These are phyloP conservation scores for Diplodia mutila DNA, from an alignment of 2,329 filamentous ascomycete genomes.

Conservation along the genomic window DNA sequence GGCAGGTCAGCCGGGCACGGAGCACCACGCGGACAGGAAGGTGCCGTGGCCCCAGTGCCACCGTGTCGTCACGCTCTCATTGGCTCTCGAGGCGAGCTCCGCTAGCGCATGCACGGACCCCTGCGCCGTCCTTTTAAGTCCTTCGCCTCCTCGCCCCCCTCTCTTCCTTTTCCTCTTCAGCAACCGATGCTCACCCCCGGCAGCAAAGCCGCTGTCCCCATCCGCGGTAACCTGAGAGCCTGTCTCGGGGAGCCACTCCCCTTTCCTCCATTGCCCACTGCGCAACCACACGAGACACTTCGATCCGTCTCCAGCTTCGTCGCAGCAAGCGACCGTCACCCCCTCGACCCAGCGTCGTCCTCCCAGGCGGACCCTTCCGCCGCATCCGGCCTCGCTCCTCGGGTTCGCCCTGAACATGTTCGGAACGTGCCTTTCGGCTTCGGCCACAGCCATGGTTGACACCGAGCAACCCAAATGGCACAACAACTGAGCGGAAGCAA, in stretches of 20 bases:
- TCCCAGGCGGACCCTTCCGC: background rate
- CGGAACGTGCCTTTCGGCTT: background rate
- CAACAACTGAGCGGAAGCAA: background rate
- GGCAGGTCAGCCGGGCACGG: slow-evolving; percentile 1
- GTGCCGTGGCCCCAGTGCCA: background rate
- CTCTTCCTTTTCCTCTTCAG: slow-evolving; percentile 1
- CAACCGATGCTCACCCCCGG: slow-evolving; percentile 5
- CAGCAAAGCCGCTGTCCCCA: background rate
- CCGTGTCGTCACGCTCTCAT: background rate
- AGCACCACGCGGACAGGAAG: background rate
- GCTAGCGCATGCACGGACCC: slow-evolving; percentile 1
- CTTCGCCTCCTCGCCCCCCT: background rate
- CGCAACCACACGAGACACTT: background rate
- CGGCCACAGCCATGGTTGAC: background rate
- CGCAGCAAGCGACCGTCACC: background rate
- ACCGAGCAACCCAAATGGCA: background rate
- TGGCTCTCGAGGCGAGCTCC: background rate
- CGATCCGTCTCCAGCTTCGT: background rate
- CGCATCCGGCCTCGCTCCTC: background rate
- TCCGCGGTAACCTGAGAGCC: background rate
- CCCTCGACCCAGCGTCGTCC: background rate
- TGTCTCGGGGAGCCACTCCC: background rate
- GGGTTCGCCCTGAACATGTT: background rate
- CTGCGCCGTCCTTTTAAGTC: background rate
- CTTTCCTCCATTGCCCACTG: background rate